These are phyloP conservation scores for Aspergillus awamori DNA, from an alignment of 2,329 filamentous ascomycete species.

Conservation along the genomic window DNA sequence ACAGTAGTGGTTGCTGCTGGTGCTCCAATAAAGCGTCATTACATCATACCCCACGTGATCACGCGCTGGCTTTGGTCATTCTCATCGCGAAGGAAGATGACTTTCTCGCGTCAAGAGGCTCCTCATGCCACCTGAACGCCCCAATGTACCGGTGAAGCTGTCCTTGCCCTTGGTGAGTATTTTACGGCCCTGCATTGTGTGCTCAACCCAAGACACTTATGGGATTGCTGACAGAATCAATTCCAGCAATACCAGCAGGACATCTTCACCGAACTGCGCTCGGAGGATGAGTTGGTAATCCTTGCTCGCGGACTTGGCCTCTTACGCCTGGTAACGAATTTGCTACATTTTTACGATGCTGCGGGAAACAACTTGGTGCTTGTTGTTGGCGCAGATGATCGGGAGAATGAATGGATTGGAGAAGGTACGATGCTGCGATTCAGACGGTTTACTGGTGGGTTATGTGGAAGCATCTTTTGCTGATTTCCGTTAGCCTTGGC, in stretches of 20 bases:
- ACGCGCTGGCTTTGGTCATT: conserved; percentile 17
- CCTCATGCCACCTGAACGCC: conserved; percentile 47
- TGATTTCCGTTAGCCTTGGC: conserved; percentile 65
- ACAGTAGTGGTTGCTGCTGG: not conserved
- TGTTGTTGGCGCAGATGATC: conserved; percentile 84
- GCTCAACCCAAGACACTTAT: not conserved
- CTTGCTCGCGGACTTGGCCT: conserved; percentile 90
- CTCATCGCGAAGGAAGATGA: conserved; percentile 18
- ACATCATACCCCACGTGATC: conserved; percentile 29
- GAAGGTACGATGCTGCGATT: conserved; percentile 55
- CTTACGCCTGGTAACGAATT: conserved; percentile 88
- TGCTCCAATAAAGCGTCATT: conserved; percentile 9
- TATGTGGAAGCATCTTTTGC: not conserved
- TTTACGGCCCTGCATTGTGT: not conserved
- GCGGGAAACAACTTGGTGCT: conserved; percentile 91
- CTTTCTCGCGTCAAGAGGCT: conserved; percentile 29
- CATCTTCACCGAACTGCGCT: conserved; percentile 85
- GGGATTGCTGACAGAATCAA: conserved; percentile 18
- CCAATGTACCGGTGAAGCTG: conserved; percentile 60
- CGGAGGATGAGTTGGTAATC: conserved; percentile 91
- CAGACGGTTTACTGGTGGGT: not conserved
- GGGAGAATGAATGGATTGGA: conserved; percentile 95
- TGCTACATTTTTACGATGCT: conserved; percentile 95
- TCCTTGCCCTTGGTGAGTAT: conserved; percentile 60
- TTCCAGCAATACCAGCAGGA: conserved; percentile 83